Conservation (phyloP, 768 basidiomycete genomes). For the Leccinum longicurvipes region DNA sequence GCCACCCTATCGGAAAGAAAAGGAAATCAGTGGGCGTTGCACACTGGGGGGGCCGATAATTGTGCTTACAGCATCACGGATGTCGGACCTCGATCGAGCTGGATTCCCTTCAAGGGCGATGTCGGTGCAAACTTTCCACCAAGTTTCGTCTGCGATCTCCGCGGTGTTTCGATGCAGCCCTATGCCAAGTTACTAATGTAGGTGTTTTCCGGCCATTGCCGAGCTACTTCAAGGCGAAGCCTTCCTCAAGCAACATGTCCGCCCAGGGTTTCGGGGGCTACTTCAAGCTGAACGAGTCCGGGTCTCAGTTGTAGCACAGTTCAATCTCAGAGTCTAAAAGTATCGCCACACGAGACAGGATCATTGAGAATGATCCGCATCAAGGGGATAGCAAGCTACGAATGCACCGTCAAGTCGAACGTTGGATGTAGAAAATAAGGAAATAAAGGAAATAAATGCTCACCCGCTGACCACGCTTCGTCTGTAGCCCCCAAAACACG, state of each 20-base stretch:
- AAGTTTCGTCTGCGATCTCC: background rate
- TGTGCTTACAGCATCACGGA: background rate
- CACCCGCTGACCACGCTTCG: constrained; percentile 84
- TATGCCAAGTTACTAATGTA: background rate
- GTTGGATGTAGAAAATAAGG: background rate
- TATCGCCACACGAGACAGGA: background rate
- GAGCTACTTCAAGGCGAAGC: background rate
- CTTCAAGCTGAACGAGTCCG: background rate
- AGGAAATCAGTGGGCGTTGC: background rate
- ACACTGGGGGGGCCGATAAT: background rate
- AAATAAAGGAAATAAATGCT: constrained; percentile 28
- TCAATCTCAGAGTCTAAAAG: background rate
- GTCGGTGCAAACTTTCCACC: background rate
- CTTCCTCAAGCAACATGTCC: background rate
- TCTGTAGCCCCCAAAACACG: constrained; percentile 81
- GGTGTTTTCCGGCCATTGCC: no score
- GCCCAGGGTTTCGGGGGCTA: background rate
- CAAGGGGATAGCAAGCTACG: background rate
- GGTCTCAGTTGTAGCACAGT: background rate
- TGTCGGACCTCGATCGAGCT: background rate
- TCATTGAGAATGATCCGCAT: background rate
- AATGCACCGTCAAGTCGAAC: background rate
- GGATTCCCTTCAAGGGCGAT: background rate
- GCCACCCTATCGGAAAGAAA: background rate
- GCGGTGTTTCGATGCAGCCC: background rate